Percentiles rank a stretch among this genome's conserved stretches.
Evolutionary conservation across 768 basidiomycete genomes (phyloP).

Genomic region (Mycena epipterygia): DNA sequence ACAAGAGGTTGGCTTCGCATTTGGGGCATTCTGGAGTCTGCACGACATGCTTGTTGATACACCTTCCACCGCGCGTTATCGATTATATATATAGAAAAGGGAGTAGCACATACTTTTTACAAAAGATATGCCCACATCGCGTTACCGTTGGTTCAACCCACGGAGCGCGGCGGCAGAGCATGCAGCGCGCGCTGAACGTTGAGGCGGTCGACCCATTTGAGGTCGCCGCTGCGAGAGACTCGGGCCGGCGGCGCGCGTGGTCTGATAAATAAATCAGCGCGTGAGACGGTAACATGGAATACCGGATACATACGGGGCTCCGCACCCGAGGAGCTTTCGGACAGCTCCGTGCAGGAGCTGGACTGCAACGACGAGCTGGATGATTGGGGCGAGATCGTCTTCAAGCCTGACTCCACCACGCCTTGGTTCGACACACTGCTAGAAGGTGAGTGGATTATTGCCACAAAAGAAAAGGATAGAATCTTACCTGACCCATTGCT

Average conservation of each 20-base stretch:
- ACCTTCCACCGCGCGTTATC: constrained; percentile 56
- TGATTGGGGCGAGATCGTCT: constrained; percentile 10
- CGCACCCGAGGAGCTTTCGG: not conserved
- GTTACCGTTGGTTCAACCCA: constrained; percentile 69
- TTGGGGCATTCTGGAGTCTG: constrained; percentile 64
- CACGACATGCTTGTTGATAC: constrained; percentile 64
- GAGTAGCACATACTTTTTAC: constrained; percentile 58
- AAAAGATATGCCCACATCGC: constrained; percentile 76
- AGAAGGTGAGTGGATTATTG: not conserved
- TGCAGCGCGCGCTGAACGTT: constrained; percentile 47
- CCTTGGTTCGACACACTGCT: not conserved
- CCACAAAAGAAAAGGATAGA: not conserved
- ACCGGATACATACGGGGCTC: not conserved
- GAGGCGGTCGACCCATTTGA: not conserved
- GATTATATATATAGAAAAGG: too few relatives aligned
- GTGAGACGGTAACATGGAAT: not conserved
- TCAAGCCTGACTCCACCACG: not conserved
- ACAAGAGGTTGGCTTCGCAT: constrained; percentile 64
- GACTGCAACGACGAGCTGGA: constrained; percentile 11
- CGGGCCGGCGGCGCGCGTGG: not conserved
- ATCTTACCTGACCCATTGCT: not conserved
- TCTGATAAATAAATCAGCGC: not conserved
- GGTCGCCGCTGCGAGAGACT: too few relatives aligned
- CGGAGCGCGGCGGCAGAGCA: constrained; percentile 61
- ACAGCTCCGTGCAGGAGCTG: not conserved